phyloP scores from a whole-genome alignment of 805 yeast species.

The Metschnikowia lachancei region DNA sequence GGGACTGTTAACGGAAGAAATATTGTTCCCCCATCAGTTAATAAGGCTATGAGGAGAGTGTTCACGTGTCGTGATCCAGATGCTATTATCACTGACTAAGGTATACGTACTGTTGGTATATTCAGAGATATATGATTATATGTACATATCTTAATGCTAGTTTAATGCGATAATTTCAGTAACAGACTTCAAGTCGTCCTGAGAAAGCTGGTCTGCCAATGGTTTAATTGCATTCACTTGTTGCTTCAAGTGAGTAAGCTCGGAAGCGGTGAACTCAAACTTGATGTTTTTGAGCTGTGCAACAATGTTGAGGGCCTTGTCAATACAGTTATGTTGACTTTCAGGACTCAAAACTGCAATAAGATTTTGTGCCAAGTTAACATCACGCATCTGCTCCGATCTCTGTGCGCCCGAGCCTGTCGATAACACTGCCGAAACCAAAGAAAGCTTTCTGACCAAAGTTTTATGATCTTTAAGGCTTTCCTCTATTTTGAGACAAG shows the following conservation, averaged over 20 bases:
- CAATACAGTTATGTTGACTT: slow-evolving; percentile 50
- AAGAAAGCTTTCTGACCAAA: slow-evolving; percentile 53
- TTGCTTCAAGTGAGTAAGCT: slow-evolving; percentile 33
- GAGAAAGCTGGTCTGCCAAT: slow-evolving; percentile 48
- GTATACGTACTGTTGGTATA: background rate
- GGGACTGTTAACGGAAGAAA: slow-evolving; percentile 44
- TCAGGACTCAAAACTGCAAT: slow-evolving; percentile 30
- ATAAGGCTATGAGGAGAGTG: slow-evolving; percentile 44
- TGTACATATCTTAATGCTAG: background rate
- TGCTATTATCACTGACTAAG: slow-evolving; percentile 29
- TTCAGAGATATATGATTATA: background rate
- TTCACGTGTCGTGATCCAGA: slow-evolving; percentile 52
- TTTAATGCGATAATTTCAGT: slow-evolving; percentile 38
- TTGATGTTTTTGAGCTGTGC: slow-evolving; percentile 41
- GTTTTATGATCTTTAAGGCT: slow-evolving; percentile 34
- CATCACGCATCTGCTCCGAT: slow-evolving; percentile 36
- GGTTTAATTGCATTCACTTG: slow-evolving; percentile 40
- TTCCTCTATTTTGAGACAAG: slow-evolving; percentile 35
- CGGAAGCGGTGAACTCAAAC: slow-evolving; percentile 46
- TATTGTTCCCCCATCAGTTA: slow-evolving; percentile 51
- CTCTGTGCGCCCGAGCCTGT: slow-evolving; percentile 46
- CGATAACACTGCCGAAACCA: slow-evolving; percentile 58
- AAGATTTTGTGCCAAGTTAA: slow-evolving; percentile 34
- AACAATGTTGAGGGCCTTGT: slow-evolving; percentile 53
- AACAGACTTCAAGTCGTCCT: slow-evolving; percentile 51